Evolutionary conservation across 1,284 basidiomycete species (phyloP), one percentile per base, ranked within the genome.

Genomic region (Termitomyces sp.): DNA sequence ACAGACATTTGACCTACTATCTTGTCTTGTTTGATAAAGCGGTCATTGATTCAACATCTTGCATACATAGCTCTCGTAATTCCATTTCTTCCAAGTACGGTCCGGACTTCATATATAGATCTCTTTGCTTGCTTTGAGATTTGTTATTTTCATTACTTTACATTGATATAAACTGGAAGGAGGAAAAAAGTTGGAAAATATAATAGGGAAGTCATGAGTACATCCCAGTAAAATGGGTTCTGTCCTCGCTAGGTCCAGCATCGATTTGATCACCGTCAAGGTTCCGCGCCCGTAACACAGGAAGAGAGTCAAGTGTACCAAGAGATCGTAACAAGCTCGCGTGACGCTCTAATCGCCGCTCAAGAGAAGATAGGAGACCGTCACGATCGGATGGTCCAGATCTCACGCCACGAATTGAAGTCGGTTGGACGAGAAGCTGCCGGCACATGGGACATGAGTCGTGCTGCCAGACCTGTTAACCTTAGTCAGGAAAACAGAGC

Each of bases 361-460:
- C 54, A 21, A 61, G 26, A 33, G 52, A 49, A 10, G 28, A 19
- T 6, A 60, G 10, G 19, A 52, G 36, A 17, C 26, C 21, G 19
- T 57, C 43, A 49, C 47, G 24, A 24, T 58, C 13, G 52, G 44
- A 28, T 10, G 34, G 34, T 13, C 30, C 53, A 45, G 50, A 24
- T 10, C 54, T 57, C 53, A 48, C 42, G 5, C 45, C 6, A 5
- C 26, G 34, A 49, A 3, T 39, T 38, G 57, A 36, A 28, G 45
- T 53, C 9, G 60, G 53, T 58, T 69, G 58, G 1, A 79, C 58
- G 12, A 85, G 70, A 17, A 72, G 67, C 28, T 69, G 72, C 54
- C 85, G 81, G 66, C 84, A 86, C 58, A 79, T 75, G 8, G 84
- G 84, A 63, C 84, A 86, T 0, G 83, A 78, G 52, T 78, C 73